phyloP scores from a whole-genome alignment of 768 basidiomycete species.

The Leccinum incarnatum region DNA sequence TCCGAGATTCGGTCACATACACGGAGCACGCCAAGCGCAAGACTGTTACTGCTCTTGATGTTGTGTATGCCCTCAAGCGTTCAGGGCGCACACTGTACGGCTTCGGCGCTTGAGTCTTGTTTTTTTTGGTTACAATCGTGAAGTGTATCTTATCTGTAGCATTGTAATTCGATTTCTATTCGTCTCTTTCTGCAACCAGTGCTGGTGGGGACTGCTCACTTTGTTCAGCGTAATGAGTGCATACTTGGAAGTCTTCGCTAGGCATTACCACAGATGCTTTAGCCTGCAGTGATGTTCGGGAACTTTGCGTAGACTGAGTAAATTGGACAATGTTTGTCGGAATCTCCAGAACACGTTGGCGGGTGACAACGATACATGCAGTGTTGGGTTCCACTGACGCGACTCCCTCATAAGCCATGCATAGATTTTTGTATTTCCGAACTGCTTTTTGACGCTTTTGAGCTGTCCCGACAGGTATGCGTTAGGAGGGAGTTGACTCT shows the following conservation, averaged over 20 bases:
- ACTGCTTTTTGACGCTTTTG: too few relatives aligned
- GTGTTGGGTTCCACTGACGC: too few relatives aligned
- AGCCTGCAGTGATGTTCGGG: background rate
- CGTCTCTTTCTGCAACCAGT: background rate
- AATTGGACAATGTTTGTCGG: too few relatives aligned
- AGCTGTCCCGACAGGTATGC: too few relatives aligned
- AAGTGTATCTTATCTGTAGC: slow-evolving; percentile 28
- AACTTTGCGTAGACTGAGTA: too few relatives aligned
- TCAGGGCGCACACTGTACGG: slow-evolving; percentile 89
- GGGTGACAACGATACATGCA: too few relatives aligned
- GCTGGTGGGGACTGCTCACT: too few relatives aligned
- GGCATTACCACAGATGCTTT: background rate
- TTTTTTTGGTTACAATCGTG: background rate
- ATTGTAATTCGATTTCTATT: slow-evolving; percentile 23
- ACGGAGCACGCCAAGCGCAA: slow-evolving; percentile 97
- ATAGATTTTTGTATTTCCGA: too few relatives aligned
- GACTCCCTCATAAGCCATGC: too few relatives aligned
- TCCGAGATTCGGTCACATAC: slow-evolving; percentile 97
- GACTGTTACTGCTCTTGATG: slow-evolving; percentile 94
- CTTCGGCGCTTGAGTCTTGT: slow-evolving; percentile 59
- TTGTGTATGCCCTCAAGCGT: slow-evolving; percentile 83
- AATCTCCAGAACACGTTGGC: too few relatives aligned
- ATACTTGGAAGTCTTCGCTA: background rate
- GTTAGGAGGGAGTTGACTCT: too few relatives aligned
- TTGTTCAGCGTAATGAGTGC: background rate